These are phyloP conservation scores for Dactylellina cionopaga DNA, from an alignment of 2,329 filamentous ascomycete genomes.

Conservation along the genomic window DNA sequence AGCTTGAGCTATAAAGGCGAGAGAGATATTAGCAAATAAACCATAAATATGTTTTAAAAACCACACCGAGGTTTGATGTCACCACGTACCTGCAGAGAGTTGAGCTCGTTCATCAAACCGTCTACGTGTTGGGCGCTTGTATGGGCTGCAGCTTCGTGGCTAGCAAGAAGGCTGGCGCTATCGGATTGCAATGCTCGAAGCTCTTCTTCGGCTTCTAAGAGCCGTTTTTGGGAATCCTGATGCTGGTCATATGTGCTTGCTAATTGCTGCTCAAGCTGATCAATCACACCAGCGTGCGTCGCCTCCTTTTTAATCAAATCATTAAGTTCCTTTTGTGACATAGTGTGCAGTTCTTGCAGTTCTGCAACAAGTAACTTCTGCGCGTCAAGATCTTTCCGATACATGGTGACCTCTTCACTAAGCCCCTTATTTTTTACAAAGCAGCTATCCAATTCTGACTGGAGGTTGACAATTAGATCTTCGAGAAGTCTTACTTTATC, in stretches of 20 bases:
- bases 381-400: conserved; percentile 69
- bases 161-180: conserved; percentile 68
- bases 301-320: conserved; percentile 71
- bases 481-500: conserved; percentile 65
- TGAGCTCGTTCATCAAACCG: conserved; percentile 74
- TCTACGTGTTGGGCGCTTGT: conserved; percentile 76
- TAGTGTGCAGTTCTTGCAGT: conserved; percentile 55
- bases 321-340: conserved; percentile 63
- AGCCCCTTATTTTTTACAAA: conserved; percentile 46
- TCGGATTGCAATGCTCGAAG: conserved; percentile 72
- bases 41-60: too few species aligned
- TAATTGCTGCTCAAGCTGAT: conserved; percentile 96
- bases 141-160: conserved; percentile 66
- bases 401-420: conserved; percentile 62
- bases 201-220: conserved; percentile 61
- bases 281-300: conserved; percentile 91
- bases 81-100: conserved; percentile 75
- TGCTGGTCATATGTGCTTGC: conserved; percentile 95
- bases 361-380: conserved; percentile 64
- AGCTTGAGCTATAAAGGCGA: conserved; percentile 71
- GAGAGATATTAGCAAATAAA: too few species aligned
- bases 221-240: conserved; percentile 63
- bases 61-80: too few species aligned
- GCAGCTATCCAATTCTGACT: conserved; percentile 53
- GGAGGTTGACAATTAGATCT: conserved; percentile 67